phyloP scores from a whole-genome alignment of 1,284 basidiomycete genomes.

The Cryptococcus maquisensis region DNA sequence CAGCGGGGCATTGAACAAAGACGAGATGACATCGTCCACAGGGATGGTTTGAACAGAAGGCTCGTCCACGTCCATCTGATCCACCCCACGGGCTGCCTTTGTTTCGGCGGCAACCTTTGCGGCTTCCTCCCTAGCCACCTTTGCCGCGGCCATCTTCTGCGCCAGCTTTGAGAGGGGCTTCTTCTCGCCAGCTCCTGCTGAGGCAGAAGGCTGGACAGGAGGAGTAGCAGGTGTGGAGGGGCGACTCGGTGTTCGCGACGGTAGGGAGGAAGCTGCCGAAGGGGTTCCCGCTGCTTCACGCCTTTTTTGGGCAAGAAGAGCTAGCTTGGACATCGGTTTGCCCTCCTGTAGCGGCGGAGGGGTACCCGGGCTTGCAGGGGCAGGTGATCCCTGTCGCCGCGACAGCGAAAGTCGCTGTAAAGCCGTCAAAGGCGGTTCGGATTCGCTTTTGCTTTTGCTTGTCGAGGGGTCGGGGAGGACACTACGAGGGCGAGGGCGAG shows the following conservation, averaged over 20 bases:
- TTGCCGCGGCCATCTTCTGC: constrained; percentile 51
- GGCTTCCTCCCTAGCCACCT: constrained; percentile 27
- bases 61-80: constrained; percentile 11
- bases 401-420: constrained; percentile 61
- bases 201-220: not conserved
- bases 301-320: constrained; percentile 62
- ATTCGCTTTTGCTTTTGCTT: constrained; percentile 27
- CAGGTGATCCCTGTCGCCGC: constrained; percentile 31
- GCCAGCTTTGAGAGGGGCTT: constrained; percentile 55
- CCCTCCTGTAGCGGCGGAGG: constrained; percentile 12
- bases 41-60: not conserved
- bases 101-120: constrained; percentile 18
- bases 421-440: constrained; percentile 61
- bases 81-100: not conserved
- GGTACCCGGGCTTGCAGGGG: constrained; percentile 12
- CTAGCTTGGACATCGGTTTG: constrained; percentile 62
- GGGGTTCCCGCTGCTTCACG: constrained; percentile 39
- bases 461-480: constrained; percentile 5
- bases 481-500: constrained; percentile 10
- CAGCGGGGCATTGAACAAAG: constrained; percentile 2
- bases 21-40: constrained; percentile 3
- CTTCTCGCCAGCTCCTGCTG: constrained; percentile 34
- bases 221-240: constrained; percentile 54
- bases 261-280: constrained; percentile 3
- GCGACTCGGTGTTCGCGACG: constrained; percentile 3